phyloP scores from a whole-genome alignment of 2,329 filamentous ascomycete genomes.

The Fonsecaea erecta region DNA sequence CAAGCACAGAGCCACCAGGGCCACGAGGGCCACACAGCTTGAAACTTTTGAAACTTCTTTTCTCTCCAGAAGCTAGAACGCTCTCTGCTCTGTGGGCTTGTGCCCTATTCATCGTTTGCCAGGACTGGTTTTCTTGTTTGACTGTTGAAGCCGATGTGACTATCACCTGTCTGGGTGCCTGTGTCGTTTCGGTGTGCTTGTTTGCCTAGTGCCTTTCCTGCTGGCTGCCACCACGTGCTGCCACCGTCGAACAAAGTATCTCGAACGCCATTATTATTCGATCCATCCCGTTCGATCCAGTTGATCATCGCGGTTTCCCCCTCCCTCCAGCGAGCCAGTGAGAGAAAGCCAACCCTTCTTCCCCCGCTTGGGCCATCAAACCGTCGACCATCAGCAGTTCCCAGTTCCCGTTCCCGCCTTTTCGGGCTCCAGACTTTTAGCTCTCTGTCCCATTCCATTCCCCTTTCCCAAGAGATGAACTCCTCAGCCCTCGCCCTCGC shows the following conservation, averaged over 20 bases:
- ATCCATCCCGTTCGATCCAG: constrained; percentile 1
- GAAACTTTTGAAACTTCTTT: neutral
- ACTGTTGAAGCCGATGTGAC: neutral
- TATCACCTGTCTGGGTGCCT: neutral
- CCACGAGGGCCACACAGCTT: neutral
- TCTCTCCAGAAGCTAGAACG: neutral
- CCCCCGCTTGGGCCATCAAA: constrained; percentile 16
- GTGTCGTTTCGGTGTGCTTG: neutral
- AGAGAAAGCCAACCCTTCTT: neutral
- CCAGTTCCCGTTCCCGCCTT: neutral
- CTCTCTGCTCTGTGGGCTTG: neutral
- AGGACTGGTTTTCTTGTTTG: neutral
- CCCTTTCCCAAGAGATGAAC: neutral
- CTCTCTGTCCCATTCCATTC: neutral
- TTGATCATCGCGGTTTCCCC: neutral
- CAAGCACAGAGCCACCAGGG: too few species aligned
- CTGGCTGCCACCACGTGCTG: neutral
- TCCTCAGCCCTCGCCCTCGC: neutral
- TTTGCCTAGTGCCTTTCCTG: neutral
- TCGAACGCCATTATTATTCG: neutral
- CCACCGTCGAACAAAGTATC: neutral
- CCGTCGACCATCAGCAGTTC: too few species aligned
- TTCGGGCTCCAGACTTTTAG: constrained; percentile 1
- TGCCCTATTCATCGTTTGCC: neutral
- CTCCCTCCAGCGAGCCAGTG: neutral